phyloP scores from a whole-genome alignment of 805 yeast species.

The Starmerella gropengiesseri region DNA sequence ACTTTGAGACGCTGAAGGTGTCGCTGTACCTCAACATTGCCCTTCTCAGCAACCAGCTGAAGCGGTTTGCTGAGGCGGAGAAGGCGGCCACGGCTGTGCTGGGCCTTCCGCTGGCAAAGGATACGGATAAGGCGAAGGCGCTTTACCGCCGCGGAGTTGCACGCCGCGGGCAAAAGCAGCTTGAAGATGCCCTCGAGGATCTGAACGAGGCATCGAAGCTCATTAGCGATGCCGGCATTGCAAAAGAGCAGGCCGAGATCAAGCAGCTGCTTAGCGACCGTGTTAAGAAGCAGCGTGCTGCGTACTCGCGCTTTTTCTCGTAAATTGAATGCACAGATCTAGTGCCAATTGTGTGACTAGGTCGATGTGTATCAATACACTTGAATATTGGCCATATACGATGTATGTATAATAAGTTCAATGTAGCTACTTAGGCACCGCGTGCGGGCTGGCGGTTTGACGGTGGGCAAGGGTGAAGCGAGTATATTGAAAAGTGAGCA shows the following conservation, averaged over 20 bases:
- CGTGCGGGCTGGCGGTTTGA: no score
- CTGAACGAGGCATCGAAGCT: constrained; percentile 55
- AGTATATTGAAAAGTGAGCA: no score
- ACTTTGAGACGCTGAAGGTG: constrained; percentile 46
- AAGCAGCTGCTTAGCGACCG: constrained; percentile 42
- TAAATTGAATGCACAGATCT: no score
- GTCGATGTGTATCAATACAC: no score
- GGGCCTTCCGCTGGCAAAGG: constrained; percentile 45
- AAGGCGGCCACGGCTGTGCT: constrained; percentile 56
- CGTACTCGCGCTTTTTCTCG: constrained; percentile 33
- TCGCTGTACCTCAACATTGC: constrained; percentile 65
- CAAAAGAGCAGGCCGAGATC: constrained; percentile 52
- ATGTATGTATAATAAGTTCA: no score
- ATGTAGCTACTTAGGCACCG: no score
- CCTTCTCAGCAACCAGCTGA: constrained; percentile 56
- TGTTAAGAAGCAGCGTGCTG: constrained; percentile 36
- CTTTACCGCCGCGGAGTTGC: constrained; percentile 78
- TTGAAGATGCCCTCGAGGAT: constrained; percentile 56
- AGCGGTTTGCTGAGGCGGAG: constrained; percentile 44
- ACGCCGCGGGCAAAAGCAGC: constrained; percentile 48
- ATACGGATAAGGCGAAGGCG: constrained; percentile 71
- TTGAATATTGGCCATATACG: no score
- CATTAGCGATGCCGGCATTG: constrained; percentile 64
- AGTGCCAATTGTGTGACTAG: no score
- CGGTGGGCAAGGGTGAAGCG: no score